A percentile compares a stretch with the other conserved stretches of the same genome.
Evolutionary conservation across 371 early-diverging fungal species (phyloP).

Genomic region (Rhizopus microsporus): DNA sequence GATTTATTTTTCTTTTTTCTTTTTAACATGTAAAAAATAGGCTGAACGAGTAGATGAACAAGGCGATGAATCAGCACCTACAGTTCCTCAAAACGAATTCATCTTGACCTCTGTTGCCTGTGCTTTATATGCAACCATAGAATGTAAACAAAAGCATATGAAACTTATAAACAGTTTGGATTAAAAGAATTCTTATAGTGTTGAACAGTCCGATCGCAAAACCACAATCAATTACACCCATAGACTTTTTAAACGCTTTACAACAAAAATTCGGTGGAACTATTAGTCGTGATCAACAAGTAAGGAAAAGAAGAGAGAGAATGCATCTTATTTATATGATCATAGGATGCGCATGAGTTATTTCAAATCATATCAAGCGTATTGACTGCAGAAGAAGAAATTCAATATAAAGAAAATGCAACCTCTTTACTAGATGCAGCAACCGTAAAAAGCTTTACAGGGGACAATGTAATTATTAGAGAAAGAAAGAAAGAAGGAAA

Average conservation of each 20-base stretch:
- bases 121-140: slow-evolving; percentile 54
- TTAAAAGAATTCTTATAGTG: slow-evolving; percentile 16
- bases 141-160: slow-evolving; percentile 30
- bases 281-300: slow-evolving; percentile 50
- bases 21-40: slow-evolving; percentile 19
- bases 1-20: background rate
- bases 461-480: slow-evolving; percentile 18
- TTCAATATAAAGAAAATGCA: slow-evolving; percentile 40
- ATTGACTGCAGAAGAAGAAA: slow-evolving; percentile 72
- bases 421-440: slow-evolving; percentile 45
- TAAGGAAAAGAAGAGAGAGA: slow-evolving; percentile 8
- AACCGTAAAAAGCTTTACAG: slow-evolving; percentile 26
- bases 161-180: too few species aligned
- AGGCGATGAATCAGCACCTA: slow-evolving; percentile 45
- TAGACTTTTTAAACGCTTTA: slow-evolving; percentile 40
- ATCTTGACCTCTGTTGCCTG: slow-evolving; percentile 52
- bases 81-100: slow-evolving; percentile 38
- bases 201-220: slow-evolving; percentile 46
- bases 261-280: slow-evolving; percentile 47
- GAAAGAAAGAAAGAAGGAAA: slow-evolving; percentile 5
- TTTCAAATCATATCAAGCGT: slow-evolving; percentile 85
- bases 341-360: slow-evolving; percentile 92
- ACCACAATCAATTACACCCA: slow-evolving; percentile 40
- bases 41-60: slow-evolving; percentile 56
- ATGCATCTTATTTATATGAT: slow-evolving; percentile 3